Evolutionary conservation across 139 green algal species (phyloP).

Genomic region (Zygnema cylindricum): DNA sequence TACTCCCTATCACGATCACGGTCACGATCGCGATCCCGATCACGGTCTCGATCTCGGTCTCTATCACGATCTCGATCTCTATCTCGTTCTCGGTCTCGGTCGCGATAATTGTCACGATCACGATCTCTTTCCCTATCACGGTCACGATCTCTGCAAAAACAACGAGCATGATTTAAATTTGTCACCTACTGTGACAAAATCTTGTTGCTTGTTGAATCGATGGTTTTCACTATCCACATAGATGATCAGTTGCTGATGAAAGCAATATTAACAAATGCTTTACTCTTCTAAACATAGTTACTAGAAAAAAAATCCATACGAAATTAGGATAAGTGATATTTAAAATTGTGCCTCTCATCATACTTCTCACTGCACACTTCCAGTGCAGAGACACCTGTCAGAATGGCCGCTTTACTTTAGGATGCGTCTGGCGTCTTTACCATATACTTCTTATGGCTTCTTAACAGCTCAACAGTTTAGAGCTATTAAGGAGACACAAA

Average conservation of each 20-base stretch:
- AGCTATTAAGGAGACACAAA: neutral
- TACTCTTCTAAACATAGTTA: neutral
- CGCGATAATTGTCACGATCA: slow-evolving; percentile 20
- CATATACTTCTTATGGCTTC: neutral
- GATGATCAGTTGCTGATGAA: too few species aligned
- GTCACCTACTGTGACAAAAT: too few species aligned
- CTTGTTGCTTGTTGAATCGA: too few species aligned
- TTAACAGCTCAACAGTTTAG: neutral
- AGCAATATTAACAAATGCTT: slow-evolving; percentile 9
- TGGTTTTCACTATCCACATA: too few species aligned
- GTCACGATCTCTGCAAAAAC: neutral
- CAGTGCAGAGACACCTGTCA: slow-evolving; percentile 40
- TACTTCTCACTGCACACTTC: slow-evolving; percentile 29
- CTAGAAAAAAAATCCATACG: neutral
- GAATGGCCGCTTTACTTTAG: neutral
- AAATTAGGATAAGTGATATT: slow-evolving; percentile 3
- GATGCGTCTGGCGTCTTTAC: neutral
- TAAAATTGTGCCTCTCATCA: slow-evolving; percentile 33
- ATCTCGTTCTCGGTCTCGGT: neutral
- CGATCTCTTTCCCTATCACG: neutral
- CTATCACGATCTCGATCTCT: neutral
- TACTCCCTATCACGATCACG: slow-evolving; percentile 33
- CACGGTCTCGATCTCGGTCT: slow-evolving; percentile 25
- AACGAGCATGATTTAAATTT: neutral
- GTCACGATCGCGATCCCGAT: slow-evolving; percentile 24